Evolutionary conservation across 768 basidiomycete genomes (phyloP), one percentile per base, ranked within the genome.

Genomic region (Leccinum olivaceopallidum): DNA sequence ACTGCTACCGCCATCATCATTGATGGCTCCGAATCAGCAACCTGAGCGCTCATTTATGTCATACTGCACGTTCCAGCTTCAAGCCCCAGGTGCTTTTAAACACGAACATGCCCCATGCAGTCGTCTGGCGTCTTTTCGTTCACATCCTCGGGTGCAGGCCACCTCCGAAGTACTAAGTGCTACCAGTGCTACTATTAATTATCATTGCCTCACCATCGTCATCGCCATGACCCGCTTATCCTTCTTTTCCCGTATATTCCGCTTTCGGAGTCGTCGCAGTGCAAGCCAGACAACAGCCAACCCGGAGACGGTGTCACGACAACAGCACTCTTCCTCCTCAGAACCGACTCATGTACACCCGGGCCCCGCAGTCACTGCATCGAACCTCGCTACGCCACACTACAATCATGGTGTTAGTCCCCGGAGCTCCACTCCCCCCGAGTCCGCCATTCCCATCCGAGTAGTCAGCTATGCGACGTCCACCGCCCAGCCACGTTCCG

Each of bases 191-290:
- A 44, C n/a, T 44, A 47, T 10, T 12, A 0, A 20, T 44, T 3
- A 44, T 44, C 44, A 20, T 47, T 47, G 44, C 44, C 20, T 47
- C 44, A 20, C 20, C 10, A 47, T 6, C 18, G 18, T 13, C 44
- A 47, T 1, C 22, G 47, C 12, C 26, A 71, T 70, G 69, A 14
- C n/a, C 30, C 65, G 67, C 34, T 49, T 69, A 28, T 63, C 62
- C 2, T 58, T 64, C 3, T 32, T 59, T 3, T 44, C 72, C 20
- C 71, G 64, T 42, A 16, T 70, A 5, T 64, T 71, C 39, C 64
- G 66, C 51, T 30, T 65, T 36, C 58, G 61, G 10, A 56, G 14
- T 32, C 64, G 68, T 54, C 60, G 62, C 26, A 18, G 13, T 8
- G 42, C 39, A 52, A 18, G 53, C 32, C 60, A 61, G 6, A 36